phyloP scores from a whole-genome alignment of 2,329 filamentous ascomycete species.

The Arthroderma sp. region DNA sequence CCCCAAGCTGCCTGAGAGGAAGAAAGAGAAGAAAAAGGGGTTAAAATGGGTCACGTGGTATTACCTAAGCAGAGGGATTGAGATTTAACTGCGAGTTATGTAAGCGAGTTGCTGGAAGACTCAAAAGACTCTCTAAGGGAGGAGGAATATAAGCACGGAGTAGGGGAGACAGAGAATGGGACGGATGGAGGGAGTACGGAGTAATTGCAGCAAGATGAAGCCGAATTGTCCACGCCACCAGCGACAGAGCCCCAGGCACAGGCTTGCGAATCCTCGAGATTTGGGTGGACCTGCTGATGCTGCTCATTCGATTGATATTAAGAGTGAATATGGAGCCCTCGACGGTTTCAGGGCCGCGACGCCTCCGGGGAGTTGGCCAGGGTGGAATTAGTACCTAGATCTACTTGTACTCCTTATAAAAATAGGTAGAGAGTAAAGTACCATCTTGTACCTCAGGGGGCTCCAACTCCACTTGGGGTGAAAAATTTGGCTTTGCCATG shows the following conservation, averaged over 20 bases:
- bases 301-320: background rate
- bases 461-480: background rate
- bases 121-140: no score
- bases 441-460: background rate
- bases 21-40: no score
- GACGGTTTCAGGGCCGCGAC: slow-evolving; percentile 3
- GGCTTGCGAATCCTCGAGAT: background rate
- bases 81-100: no score
- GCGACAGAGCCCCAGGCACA: background rate
- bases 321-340: background rate
- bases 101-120: no score
- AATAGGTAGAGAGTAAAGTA: background rate
- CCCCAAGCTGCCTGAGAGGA: no score
- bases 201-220: no score
- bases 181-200: no score
- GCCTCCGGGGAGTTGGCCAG: slow-evolving; percentile 1
- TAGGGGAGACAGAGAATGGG: no score
- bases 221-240: background rate
- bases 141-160: no score
- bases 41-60: no score
- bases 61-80: no score
- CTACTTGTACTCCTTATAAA: background rate
- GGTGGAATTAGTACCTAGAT: background rate
- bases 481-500: background rate
- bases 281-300: background rate